phyloP scores from a whole-genome alignment of 768 basidiomycete species.

The Dioszegia hungarica region DNA sequence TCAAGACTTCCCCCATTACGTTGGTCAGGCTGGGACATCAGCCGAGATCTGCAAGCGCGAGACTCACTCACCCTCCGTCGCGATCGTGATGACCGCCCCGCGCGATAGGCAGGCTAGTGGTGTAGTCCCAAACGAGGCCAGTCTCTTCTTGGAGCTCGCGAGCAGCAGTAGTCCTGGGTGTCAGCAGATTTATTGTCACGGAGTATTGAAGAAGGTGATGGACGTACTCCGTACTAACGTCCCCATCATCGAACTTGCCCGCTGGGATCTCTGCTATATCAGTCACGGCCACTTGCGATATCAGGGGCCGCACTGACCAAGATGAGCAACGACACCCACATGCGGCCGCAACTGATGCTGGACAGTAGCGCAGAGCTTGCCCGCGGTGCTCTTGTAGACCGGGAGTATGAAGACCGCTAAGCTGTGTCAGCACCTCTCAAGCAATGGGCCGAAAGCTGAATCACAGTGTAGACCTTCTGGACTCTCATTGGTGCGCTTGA shows the following conservation, averaged over 20 bases:
- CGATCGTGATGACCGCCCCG: not conserved
- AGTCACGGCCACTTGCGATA: too few species aligned
- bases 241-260: conserved; percentile 2
- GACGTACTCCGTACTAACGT: not conserved
- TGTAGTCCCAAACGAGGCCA: not conserved
- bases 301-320: not conserved
- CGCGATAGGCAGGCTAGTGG: not conserved
- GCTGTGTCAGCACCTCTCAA: not conserved
- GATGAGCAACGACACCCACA: not conserved
- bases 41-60: not conserved
- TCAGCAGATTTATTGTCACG: not conserved
- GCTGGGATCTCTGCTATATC: conserved; percentile 2
- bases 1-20: not conserved
- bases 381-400: not conserved
- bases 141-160: conserved; percentile 1
- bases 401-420: conserved; percentile 2
- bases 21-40: not conserved
- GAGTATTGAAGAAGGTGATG: not conserved
- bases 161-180: not conserved
- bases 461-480: conserved; percentile 5
- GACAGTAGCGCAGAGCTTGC: not conserved
- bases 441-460: not conserved
- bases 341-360: conserved; percentile 4
- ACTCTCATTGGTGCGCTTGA: conserved; percentile 4
- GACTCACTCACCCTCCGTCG: not conserved